Evolutionary conservation across 2,329 filamentous ascomycete genomes (phyloP).

Genomic region (Erysiphe pulchra): DNA sequence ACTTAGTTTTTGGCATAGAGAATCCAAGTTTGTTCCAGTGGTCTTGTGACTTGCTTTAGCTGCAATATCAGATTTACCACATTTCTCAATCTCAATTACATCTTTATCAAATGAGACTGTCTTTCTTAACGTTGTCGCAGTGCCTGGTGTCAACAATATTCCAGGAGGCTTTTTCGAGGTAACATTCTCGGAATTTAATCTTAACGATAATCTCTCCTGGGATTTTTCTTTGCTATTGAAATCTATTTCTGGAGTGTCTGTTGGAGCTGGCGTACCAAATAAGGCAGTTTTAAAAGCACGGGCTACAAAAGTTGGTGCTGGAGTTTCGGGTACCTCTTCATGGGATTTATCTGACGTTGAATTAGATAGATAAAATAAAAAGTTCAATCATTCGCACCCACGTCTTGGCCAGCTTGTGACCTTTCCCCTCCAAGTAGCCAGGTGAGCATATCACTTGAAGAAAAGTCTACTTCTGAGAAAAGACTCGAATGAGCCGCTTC

Average conservation of each 20-base stretch:
- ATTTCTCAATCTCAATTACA: constrained; percentile 15
- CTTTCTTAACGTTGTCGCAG: constrained; percentile 31
- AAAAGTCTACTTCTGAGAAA: not conserved
- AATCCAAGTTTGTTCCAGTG: constrained; percentile 2
- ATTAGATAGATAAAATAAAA: not conserved
- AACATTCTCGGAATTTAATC: constrained; percentile 9
- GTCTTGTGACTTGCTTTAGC: constrained; percentile 1
- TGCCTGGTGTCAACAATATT: constrained; percentile 38
- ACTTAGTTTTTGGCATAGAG: not conserved
- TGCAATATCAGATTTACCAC: not conserved
- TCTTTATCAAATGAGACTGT: constrained; percentile 39
- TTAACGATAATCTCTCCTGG: constrained; percentile 1
- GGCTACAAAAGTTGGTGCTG: constrained; percentile 39
- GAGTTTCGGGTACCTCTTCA: constrained; percentile 32
- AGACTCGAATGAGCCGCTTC: not conserved
- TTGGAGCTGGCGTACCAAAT: constrained; percentile 29
- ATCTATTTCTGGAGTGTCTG: constrained; percentile 13
- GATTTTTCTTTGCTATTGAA: constrained; percentile 5
- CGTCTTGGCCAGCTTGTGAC: constrained; percentile 6
- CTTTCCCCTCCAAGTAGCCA: constrained; percentile 12
- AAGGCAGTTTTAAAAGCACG: constrained; percentile 36
- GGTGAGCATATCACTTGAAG: constrained; percentile 9
- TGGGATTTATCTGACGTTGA: constrained; percentile 4
- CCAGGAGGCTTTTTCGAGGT: constrained; percentile 16
- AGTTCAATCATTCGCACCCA: constrained; percentile 5